Conservation (phyloP, 768 basidiomycete genomes). For the Naematelia encephala region DNA sequence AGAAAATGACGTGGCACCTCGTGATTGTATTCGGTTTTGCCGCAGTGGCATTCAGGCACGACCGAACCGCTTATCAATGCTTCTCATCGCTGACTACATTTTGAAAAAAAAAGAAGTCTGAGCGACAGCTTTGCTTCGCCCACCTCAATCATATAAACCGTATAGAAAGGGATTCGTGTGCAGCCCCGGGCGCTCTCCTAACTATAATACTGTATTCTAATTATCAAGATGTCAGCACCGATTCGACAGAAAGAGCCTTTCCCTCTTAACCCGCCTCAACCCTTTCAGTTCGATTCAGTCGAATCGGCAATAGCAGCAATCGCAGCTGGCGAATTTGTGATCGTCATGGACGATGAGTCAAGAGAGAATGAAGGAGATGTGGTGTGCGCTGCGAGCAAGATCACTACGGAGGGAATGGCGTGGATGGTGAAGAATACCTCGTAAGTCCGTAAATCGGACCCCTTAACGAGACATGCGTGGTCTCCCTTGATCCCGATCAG, state of each 20-base stretch:
- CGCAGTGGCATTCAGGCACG: not conserved
- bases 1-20: not conserved
- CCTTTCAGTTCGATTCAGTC: slow-evolving; percentile 66
- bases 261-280: slow-evolving; percentile 25
- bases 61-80: not conserved
- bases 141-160: not conserved
- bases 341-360: slow-evolving; percentile 95
- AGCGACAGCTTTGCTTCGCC: too few relatives aligned
- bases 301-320: slow-evolving; percentile 70
- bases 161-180: too few relatives aligned
- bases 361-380: slow-evolving; percentile 98
- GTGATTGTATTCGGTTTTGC: too few relatives aligned
- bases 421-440: slow-evolving; percentile 98
- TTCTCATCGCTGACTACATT: not conserved
- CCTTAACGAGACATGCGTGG: too few relatives aligned
- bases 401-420: slow-evolving; percentile 96
- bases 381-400: slow-evolving; percentile 76
- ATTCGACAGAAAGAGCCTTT: slow-evolving; percentile 10
- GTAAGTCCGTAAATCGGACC: slow-evolving; percentile 54
- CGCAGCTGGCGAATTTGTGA: slow-evolving; percentile 82
- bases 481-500: not conserved
- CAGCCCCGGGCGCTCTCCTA: too few relatives aligned
- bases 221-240: slow-evolving; percentile 37
- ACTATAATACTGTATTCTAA: too few relatives aligned
- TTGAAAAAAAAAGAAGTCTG: not conserved